These are phyloP conservation scores for Striga hermonthica DNA, from an alignment of 305 asterid species.

Conservation along the genomic window DNA sequence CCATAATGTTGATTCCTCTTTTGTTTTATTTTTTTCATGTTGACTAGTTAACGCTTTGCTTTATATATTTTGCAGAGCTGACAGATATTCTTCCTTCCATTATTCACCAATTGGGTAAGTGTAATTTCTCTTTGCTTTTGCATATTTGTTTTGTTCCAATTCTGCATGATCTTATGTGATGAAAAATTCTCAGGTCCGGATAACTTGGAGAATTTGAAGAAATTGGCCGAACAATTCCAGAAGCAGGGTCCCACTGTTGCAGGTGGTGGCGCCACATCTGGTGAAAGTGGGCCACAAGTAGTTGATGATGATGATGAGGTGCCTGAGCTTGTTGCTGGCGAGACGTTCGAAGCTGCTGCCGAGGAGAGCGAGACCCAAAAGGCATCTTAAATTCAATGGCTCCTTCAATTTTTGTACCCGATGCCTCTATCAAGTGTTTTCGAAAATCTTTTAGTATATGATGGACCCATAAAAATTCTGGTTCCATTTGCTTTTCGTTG, in stretches of 20 bases:
- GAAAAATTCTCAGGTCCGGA: slow-evolving; percentile 61
- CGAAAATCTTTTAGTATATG: no score
- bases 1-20: neutral
- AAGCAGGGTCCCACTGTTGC: slow-evolving; percentile 59
- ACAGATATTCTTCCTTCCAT: slow-evolving; percentile 89
- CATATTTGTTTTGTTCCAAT: neutral
- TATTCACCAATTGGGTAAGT: slow-evolving; percentile 80
- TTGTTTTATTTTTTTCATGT: neutral
- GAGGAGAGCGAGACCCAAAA: slow-evolving; percentile 49
- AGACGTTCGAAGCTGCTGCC: slow-evolving; percentile 76
- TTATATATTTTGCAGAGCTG: slow-evolving; percentile 50
- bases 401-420: no score
- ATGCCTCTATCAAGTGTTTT: no score
- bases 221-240: slow-evolving; percentile 75
- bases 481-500: no score
- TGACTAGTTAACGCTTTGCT: slow-evolving; percentile 18
- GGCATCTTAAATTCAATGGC: slow-evolving; percentile 27
- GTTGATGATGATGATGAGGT: slow-evolving; percentile 76
- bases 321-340: slow-evolving; percentile 64
- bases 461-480: no score
- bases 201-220: slow-evolving; percentile 80
- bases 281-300: slow-evolving; percentile 25
- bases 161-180: neutral
- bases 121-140: neutral
- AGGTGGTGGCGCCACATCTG: slow-evolving; percentile 27